Evolutionary conservation across 441 rosid genomes (phyloP).

Genomic region (Erodium chrysanthum): DNA sequence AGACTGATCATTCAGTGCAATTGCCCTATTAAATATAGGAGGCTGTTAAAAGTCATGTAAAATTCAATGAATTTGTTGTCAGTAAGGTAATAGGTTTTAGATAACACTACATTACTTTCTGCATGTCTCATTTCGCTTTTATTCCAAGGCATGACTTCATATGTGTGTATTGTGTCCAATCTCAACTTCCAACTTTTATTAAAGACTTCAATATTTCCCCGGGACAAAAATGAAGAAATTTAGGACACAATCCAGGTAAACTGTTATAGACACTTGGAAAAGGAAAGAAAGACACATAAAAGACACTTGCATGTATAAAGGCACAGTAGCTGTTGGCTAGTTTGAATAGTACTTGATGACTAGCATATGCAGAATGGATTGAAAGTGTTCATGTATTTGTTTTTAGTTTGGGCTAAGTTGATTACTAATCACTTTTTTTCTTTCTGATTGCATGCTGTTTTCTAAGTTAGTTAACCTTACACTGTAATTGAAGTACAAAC

Average conservation of each 20-base stretch:
- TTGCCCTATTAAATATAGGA: not conserved
- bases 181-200: not conserved
- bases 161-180: not conserved
- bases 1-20: not conserved
- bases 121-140: not conserved
- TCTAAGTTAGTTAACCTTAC: not conserved
- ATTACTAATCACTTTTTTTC: not conserved
- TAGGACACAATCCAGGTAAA: not conserved
- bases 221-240: not conserved
- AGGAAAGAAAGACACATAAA: not conserved
- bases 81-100: not conserved
- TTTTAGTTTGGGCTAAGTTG: not conserved
- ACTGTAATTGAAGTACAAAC: not conserved
- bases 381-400: not conserved
- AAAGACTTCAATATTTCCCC: not conserved
- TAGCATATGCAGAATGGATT: not conserved
- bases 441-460: not conserved
- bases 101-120: not conserved
- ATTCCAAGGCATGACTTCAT: not conserved
- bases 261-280: not conserved
- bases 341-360: not conserved
- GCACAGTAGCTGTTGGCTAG: not conserved
- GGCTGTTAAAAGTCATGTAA: not conserved
- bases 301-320: not conserved
- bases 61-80: not conserved